Percentiles rank a stretch among this genome's conserved stretches.
Conservation (phyloP, 352 stramenopile genomes). For the Globisporangium solare region DNA sequence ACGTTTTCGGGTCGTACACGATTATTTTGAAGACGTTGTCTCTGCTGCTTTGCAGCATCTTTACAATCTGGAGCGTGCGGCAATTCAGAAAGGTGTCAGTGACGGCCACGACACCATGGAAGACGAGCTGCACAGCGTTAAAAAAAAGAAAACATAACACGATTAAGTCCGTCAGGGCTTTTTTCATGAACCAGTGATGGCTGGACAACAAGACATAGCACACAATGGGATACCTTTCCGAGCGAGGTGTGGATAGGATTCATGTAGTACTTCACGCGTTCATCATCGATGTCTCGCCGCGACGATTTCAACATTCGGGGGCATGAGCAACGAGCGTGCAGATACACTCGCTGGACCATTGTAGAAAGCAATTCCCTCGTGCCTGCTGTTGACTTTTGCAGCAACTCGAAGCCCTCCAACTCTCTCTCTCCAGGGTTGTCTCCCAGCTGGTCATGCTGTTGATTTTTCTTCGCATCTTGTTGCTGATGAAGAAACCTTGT, state of each 20-base stretch:
- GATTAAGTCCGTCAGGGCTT: neutral
- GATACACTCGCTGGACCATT: conserved; percentile 1
- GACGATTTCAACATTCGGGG: too few species aligned
- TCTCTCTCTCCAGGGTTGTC: too few species aligned
- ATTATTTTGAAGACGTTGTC: conserved; percentile 26
- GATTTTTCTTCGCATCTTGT: neutral
- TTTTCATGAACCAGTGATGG: neutral
- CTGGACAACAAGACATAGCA: neutral
- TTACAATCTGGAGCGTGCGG: conserved; percentile 17
- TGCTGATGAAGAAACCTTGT: neutral
- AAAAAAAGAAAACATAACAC: neutral
- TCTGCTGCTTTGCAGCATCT: conserved; percentile 25
- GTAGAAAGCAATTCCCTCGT: neutral
- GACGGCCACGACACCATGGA: neutral
- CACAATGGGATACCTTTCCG: conserved; percentile 27
- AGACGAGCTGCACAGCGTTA: conserved; percentile 26
- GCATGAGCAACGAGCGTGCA: neutral
- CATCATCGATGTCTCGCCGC: neutral
- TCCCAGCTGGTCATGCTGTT: too few species aligned
- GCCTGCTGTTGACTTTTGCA: neutral
- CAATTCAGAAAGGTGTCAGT: too few species aligned
- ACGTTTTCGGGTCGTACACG: conserved; percentile 32
- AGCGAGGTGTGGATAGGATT: conserved; percentile 29
- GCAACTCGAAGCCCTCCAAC: neutral
- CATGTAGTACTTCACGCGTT: conserved; percentile 4